phyloP scores from a whole-genome alignment of 495 filamentous ascomycete species.

The Penicillium waksmanii region DNA sequence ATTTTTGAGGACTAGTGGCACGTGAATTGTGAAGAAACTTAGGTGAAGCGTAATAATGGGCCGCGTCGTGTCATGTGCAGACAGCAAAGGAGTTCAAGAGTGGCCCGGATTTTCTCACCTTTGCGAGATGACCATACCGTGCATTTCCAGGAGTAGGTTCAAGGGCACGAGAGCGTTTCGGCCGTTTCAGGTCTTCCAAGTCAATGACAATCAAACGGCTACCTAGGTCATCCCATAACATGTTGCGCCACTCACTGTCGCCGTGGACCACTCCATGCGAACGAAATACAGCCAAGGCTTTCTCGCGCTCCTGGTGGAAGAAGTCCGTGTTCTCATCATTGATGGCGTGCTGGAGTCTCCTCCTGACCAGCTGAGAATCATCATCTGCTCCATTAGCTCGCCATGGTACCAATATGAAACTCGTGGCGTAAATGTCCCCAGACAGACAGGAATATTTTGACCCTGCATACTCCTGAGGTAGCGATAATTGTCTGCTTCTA shows the following conservation, averaged over 20 bases:
- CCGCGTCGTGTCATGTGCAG: slow-evolving; percentile 6
- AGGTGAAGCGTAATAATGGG: slow-evolving; percentile 1
- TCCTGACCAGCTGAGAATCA: slow-evolving; percentile 33
- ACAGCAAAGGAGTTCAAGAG: slow-evolving; percentile 11
- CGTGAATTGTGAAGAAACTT: background rate
- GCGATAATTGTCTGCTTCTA: slow-evolving; percentile 31
- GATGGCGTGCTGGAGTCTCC: slow-evolving; percentile 25
- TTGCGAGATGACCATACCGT: slow-evolving; percentile 12
- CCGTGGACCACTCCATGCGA: slow-evolving; percentile 20
- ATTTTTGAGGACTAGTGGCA: too few relatives aligned
- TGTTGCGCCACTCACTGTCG: slow-evolving; percentile 31
- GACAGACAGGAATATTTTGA: slow-evolving; percentile 27
- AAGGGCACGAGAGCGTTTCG: slow-evolving; percentile 16
- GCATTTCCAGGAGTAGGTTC: slow-evolving; percentile 12
- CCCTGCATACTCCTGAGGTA: slow-evolving; percentile 25
- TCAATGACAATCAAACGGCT: slow-evolving; percentile 26
- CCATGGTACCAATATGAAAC: slow-evolving; percentile 34
- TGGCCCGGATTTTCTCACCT: slow-evolving; percentile 1
- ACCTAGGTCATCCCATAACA: slow-evolving; percentile 23
- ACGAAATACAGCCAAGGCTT: slow-evolving; percentile 18
- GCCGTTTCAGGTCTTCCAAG: slow-evolving; percentile 29
- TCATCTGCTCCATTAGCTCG: slow-evolving; percentile 30
- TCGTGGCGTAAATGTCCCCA: slow-evolving; percentile 25
- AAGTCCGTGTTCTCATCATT: slow-evolving; percentile 25
- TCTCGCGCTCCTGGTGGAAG: slow-evolving; percentile 23